Conservation (phyloP, 306 rosid species). For the Abrus pulchellus region DNA sequence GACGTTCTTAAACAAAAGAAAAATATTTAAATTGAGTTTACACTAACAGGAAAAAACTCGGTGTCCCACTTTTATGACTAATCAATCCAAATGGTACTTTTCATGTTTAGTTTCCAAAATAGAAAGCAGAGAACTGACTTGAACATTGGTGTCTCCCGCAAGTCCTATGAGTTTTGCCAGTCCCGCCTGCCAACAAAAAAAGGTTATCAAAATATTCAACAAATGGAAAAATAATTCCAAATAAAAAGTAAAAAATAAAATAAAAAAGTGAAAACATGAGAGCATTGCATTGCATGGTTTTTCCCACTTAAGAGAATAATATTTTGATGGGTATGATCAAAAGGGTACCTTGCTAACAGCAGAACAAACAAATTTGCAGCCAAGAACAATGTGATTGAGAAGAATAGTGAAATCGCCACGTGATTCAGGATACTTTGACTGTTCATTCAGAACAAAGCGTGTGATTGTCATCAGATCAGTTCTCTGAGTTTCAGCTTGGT, state of each 20-base stretch:
- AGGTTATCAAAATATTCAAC: not conserved
- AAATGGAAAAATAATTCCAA: not conserved
- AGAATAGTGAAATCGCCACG: conserved; percentile 95
- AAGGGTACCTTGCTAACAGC: conserved; percentile 77
- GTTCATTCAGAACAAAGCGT: conserved; percentile 87
- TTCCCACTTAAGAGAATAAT: not conserved
- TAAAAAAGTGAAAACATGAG: not conserved
- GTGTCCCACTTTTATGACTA: no score
- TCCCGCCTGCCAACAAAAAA: conserved; percentile 73
- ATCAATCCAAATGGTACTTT: no score
- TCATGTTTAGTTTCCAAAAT: not conserved
- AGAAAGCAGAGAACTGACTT: conserved; percentile 53
- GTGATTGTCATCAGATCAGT: conserved; percentile 97
- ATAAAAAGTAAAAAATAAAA: not conserved
- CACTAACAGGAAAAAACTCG: no score
- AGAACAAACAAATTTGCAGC: conserved; percentile 92
- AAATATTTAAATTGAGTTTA: not conserved
- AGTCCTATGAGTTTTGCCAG: conserved; percentile 92
- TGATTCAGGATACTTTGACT: conserved; percentile 76
- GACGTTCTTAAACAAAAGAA: not conserved
- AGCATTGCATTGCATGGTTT: not conserved
- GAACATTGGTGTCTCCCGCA: conserved; percentile 95
- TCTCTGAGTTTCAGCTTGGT: conserved; percentile 67
- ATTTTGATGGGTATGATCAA: not conserved
- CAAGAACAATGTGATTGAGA: conserved; percentile 86